Evolutionary conservation across 441 rosid genomes (phyloP), one percentile per base, ranked within the genome.

Genomic region (Pelargonium myrrhifolium): DNA sequence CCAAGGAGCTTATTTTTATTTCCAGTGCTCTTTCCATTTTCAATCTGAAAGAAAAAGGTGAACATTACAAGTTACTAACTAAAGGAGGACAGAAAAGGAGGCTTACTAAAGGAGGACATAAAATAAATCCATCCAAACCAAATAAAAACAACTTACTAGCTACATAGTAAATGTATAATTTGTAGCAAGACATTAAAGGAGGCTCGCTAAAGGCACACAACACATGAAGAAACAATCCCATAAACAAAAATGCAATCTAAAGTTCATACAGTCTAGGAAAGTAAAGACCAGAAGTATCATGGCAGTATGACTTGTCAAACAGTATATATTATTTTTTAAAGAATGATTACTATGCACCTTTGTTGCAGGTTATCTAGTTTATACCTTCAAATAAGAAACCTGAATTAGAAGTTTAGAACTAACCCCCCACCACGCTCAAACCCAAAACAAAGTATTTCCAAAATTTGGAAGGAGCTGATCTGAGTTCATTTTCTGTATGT

Each of bases 1-100:
- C 53, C 71, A 58, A 76, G 37, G 42, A 31, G 65, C 73, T 31
- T 70, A 67, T 47, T 49, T 68, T 71, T 77, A 11, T 79, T 74
- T 55, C 12, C 71, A 45, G 0, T 59, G 56, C 31, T 69, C 72
- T 56, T 75, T 75, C 31, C 82, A 43, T 70, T 76, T 71, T 80
- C 86, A 62, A 37, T 73, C 96, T 92, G 76, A 66, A 78, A 78
- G 67, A 40, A 69, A 75, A 56, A 10, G 51, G 60, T 65, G 28
- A 69, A 22, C 12, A 67, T 37, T 64, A 61, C 0, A 17, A 22
- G 71, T 9, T 35, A 68, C 40, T 59, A 21, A 58, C 18, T 64
- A 3, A 64, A 65, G 3, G n/a, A n/a, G n/a, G n/a, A n/a, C n/a
- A n/a, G n/a, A n/a, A n/a, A n/a, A n/a, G n/a, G n/a, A n/a, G n/a